These are phyloP conservation scores for Fomitopsis pinicola DNA, from an alignment of 1,284 basidiomycete genomes.

Conservation along the genomic window DNA sequence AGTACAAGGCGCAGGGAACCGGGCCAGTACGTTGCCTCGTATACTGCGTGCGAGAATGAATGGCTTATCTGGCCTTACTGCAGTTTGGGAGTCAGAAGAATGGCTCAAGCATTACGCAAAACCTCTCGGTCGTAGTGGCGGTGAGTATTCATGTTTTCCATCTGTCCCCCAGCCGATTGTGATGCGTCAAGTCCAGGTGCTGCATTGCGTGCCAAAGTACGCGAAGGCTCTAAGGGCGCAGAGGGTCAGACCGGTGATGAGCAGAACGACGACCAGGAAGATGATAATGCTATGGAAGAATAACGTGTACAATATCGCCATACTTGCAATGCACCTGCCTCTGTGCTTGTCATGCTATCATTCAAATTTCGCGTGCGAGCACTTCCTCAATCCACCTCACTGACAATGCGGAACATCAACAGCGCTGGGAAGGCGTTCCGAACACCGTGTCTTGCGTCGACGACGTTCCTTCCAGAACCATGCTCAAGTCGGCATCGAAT, in stretches of 20 bases:
- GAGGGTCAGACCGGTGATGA: constrained; percentile 21
- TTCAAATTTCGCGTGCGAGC: neutral
- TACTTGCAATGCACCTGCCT: neutral
- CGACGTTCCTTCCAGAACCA: neutral
- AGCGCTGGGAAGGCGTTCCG: neutral
- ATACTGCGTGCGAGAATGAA: constrained; percentile 10
- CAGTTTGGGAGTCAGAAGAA: constrained; percentile 86
- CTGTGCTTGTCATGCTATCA: neutral
- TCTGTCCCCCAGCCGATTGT: neutral
- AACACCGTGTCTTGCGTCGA: neutral
- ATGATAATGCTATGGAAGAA: constrained; percentile 63
- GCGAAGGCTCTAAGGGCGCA: constrained; percentile 22
- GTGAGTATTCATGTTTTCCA: constrained; percentile 30
- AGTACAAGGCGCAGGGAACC: constrained; percentile 61
- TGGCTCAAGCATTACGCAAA: constrained; percentile 74
- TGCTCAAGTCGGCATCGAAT: neutral
- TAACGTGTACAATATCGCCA: constrained; percentile 12
- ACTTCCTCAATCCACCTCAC: no score
- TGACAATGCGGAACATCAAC: neutral
- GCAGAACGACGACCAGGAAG: constrained; percentile 25
- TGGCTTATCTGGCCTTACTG: neutral
- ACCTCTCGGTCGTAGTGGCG: constrained; percentile 67
- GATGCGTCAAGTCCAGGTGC: constrained; percentile 35
- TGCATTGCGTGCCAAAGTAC: constrained; percentile 36
- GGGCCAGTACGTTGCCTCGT: constrained; percentile 47